Evolutionary conservation across 192 early-diverging fungal species (phyloP), one percentile per base, ranked within the genome.

Genomic region (Haplosporangium gracile): DNA sequence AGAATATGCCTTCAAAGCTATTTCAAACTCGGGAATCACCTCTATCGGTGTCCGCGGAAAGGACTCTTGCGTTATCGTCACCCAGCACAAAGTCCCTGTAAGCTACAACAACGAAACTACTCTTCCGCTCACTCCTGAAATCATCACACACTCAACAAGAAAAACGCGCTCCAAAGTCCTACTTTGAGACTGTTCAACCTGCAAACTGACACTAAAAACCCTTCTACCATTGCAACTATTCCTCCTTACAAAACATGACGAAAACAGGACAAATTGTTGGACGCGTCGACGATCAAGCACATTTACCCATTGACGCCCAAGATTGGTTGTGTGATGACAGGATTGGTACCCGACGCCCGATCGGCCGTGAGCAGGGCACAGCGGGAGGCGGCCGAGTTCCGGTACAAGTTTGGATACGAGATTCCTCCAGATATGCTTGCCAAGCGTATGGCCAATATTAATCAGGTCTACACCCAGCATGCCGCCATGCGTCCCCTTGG

Each of bases 1-100:
- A 98, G 99, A 99, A 88, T 99, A 99, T 92, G 98, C 99, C 49
- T 99, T 99, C 91, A 99, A 99, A 90, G 99, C 99, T n/a, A 99
- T 99, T 82, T 95, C 97, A 43, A 99, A 98, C 88, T 93, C 96
- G 34, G 98, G 97, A 60, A 90, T 98, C 82, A 99, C 99, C 9
- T 97, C 97, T 63, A 94, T 99, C 51, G 98, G 97, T 68, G 94
- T 99, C 51, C 94, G 97, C 74, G 99, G 99, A 69, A 95, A 98
- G 87, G 97, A 99, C 90, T 94, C 95, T 82, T 96, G 95, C 51
- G 98, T 99, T 45, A 93, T 99, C 65, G 96, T 95, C 75, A 98
- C 97, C 42, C 99, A 99, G 82, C 98, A 97, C 91, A 99, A 99
- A 88, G 95, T 99, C 57, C 96, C 97, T 57, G 90, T 93, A 89